Evolutionary conservation across 345 rosid species (phyloP).

Genomic region (Eucalyptus coolabah): DNA sequence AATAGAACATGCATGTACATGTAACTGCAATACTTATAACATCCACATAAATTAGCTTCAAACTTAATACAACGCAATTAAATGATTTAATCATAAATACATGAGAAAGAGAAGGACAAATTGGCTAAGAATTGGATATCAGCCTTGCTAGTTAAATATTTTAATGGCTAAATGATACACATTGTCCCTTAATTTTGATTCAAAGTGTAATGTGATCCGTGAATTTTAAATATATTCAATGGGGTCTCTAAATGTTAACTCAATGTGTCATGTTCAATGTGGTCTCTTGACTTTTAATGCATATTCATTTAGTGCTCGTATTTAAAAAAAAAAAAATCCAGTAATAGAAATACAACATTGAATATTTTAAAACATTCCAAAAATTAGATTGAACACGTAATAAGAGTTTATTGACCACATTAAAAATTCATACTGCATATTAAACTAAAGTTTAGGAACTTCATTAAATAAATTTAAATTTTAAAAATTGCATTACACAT

Average conservation of each 20-base stretch:
- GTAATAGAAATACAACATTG: not conserved
- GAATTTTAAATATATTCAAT: too few species aligned
- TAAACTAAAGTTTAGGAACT: not conserved
- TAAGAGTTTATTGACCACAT: not conserved
- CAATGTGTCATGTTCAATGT: not conserved
- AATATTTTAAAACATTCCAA: not conserved
- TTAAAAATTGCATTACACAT: too few species aligned
- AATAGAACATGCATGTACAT: not conserved
- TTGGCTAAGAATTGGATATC: not conserved
- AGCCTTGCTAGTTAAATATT: not conserved
- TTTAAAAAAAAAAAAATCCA: too few species aligned
- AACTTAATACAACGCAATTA: not conserved
- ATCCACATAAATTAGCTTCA: not conserved
- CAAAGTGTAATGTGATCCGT: too few species aligned
- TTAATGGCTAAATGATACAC: not conserved
- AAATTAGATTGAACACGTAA: not conserved
- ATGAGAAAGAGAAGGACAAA: not conserved
- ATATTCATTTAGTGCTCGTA: not conserved
- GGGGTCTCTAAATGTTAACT: rapidly evolving
- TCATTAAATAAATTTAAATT: too few species aligned
- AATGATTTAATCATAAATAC: not conserved
- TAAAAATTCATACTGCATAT: too few species aligned
- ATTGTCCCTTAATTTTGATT: not conserved
- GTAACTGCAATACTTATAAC: not conserved
- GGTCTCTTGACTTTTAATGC: too few species aligned